A percentile compares a stretch with the other conserved stretches of the same genome.
Evolutionary conservation across 306 rosid species (phyloP).

Genomic region (Dalbergia cochinchinensis): DNA sequence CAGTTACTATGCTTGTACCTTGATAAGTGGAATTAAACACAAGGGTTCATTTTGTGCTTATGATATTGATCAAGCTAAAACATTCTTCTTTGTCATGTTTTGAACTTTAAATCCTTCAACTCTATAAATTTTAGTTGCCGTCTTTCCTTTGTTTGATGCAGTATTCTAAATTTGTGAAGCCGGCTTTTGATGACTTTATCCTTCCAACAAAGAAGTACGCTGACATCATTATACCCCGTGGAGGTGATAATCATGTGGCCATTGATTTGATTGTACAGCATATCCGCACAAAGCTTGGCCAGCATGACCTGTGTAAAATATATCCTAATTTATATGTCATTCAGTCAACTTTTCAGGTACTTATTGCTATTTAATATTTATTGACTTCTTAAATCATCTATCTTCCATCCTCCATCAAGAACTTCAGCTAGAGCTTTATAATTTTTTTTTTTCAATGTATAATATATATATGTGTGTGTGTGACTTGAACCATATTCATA

Average conservation of each 20-base stretch:
- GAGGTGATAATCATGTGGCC: slow-evolving; percentile 98
- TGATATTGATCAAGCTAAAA: slow-evolving; percentile 24
- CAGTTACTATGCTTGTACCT: slow-evolving; percentile 20
- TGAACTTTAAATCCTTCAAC: slow-evolving; percentile 1
- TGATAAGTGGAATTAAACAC: slow-evolving; percentile 32
- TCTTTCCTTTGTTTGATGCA: slow-evolving; percentile 59
- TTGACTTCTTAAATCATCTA: slow-evolving; percentile 25
- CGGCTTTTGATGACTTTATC: slow-evolving; percentile 98
- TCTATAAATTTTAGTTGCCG: slow-evolving; percentile 37
- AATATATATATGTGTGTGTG: no score
- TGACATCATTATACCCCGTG: slow-evolving; percentile 97
- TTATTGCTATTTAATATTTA: slow-evolving; percentile 30
- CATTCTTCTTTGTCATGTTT: background rate
- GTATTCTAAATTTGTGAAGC: slow-evolving; percentile 98
- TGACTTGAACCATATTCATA: slow-evolving; percentile 31
- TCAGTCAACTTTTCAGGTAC: slow-evolving; percentile 98
- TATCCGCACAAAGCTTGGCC: slow-evolving; percentile 97
- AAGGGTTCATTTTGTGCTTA: slow-evolving; percentile 9
- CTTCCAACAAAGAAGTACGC: slow-evolving; percentile 99
- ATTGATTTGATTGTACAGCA: slow-evolving; percentile 98
- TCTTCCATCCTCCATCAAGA: background rate
- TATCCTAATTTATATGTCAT: slow-evolving; percentile 91
- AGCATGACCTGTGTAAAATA: slow-evolving; percentile 98
- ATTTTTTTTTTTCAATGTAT: background rate
- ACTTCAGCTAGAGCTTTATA: slow-evolving; percentile 34